Evolutionary conservation across 2,329 filamentous ascomycete species (phyloP).

Genomic region (Penicillium sp.): DNA sequence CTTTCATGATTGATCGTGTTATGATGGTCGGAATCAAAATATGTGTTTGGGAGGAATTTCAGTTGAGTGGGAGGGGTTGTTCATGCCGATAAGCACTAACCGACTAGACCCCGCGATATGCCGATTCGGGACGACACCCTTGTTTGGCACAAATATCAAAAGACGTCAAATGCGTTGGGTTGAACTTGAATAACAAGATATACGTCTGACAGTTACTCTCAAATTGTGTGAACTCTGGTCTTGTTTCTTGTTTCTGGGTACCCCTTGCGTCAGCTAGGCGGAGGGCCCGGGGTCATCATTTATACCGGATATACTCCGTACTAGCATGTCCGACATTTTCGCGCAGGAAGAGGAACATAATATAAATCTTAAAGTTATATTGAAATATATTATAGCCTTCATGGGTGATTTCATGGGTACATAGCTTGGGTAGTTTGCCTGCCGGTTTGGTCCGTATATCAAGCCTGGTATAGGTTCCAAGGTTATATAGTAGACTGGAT

Average conservation of each 20-base stretch:
- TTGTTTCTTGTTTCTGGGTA: not conserved
- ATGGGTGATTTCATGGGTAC: not conserved
- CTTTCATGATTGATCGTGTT: conserved; percentile 11
- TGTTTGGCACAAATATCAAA: not conserved
- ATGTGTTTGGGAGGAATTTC: not conserved
- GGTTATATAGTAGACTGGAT: too few relatives aligned
- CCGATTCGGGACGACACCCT: not conserved
- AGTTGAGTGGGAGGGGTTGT: conserved; percentile 1
- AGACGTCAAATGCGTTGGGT: not conserved
- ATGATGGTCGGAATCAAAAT: not conserved
- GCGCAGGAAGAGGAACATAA: not conserved
- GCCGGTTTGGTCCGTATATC: not conserved
- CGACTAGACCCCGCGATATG: conserved; percentile 1
- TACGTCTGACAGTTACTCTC: not conserved
- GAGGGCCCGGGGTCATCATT: not conserved
- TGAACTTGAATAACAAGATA: not conserved
- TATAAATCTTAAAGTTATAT: not conserved
- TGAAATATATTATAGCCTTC: not conserved
- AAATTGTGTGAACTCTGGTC: not conserved
- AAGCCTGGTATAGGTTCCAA: not conserved
- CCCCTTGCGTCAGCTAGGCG: not conserved
- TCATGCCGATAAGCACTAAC: conserved; percentile 1
- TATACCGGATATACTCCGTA: not conserved
- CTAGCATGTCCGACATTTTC: not conserved
- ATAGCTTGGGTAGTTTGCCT: not conserved